Evolutionary conservation across 192 early-diverging fungal species (phyloP).

Genomic region (Pilaira anomala): DNA sequence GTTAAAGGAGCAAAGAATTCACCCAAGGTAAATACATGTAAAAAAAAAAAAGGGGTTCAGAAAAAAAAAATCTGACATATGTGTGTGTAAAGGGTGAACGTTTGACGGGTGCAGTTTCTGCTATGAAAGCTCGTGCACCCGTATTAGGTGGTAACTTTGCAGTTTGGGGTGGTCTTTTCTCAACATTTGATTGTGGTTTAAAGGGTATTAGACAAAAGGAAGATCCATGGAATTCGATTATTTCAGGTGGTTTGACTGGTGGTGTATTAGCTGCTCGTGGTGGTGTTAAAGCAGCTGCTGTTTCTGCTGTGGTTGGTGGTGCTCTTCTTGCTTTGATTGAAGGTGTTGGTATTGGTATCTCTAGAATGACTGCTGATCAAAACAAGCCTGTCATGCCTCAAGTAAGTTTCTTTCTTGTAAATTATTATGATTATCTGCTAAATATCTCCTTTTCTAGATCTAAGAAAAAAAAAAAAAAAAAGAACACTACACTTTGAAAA

Average conservation of each 20-base stretch:
- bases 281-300: conserved; percentile 70
- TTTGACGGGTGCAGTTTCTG: conserved; percentile 77
- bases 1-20: conserved; percentile 99
- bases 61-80: neutral
- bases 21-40: conserved; percentile 68
- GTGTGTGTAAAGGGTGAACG: conserved; percentile 68
- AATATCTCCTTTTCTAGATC: no score
- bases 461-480: no score
- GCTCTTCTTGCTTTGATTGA: conserved; percentile 93
- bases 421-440: no score
- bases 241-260: conserved; percentile 91
- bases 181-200: conserved; percentile 93
- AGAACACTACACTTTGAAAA: no score
- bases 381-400: conserved; percentile 54
- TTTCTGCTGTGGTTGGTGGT: conserved; percentile 91
- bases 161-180: conserved; percentile 98
- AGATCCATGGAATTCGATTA: conserved; percentile 98
- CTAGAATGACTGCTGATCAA: conserved; percentile 62
- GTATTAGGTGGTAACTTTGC: conserved; percentile 98
- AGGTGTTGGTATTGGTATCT: conserved; percentile 83
- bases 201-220: conserved; percentile 95
- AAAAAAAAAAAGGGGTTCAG: neutral
- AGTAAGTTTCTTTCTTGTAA: conserved; percentile 22
- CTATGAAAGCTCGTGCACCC: conserved; percentile 92
- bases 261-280: conserved; percentile 91